Conservation (phyloP, 768 basidiomycete genomes). For the Xerocomus spinulosus region DNA sequence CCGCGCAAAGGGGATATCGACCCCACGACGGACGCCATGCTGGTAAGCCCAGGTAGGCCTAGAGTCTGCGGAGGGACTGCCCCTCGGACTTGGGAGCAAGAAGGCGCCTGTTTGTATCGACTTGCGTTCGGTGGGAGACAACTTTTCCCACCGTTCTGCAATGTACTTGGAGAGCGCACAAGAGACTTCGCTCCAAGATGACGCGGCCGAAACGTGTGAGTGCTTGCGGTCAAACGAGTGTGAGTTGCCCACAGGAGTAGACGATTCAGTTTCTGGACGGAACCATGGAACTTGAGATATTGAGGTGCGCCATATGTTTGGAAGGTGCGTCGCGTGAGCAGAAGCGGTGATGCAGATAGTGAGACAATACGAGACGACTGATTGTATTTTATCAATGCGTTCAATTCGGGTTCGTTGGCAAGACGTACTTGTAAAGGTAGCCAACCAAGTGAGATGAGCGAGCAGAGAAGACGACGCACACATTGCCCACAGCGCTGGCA, state of each 20-base stretch:
- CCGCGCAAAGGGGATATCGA: slow-evolving; percentile 50
- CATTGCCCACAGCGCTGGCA: slow-evolving; percentile 36
- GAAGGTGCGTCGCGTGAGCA: slow-evolving; percentile 40
- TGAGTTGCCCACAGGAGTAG: neutral
- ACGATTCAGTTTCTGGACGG: slow-evolving; percentile 8
- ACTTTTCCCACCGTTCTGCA: slow-evolving; percentile 29
- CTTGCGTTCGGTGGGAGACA: slow-evolving; percentile 22
- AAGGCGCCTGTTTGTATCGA: slow-evolving; percentile 12
- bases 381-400: slow-evolving; percentile 1
- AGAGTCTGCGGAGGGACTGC: slow-evolving; percentile 20
- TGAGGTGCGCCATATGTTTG: slow-evolving; percentile 49
- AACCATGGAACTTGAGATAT: slow-evolving; percentile 62
- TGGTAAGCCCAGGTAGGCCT: slow-evolving; percentile 48
- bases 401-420: neutral
- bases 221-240: slow-evolving; percentile 9
- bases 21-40: slow-evolving; percentile 44
- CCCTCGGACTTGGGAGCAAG: no score
- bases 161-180: slow-evolving; percentile 28
- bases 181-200: slow-evolving; percentile 10
- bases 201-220: slow-evolving; percentile 4
- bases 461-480: slow-evolving; percentile 49
- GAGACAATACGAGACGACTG: slow-evolving; percentile 55
- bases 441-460: slow-evolving; percentile 46
- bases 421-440: slow-evolving; percentile 42
- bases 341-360: slow-evolving; percentile 44